A percentile compares a stretch with the other conserved stretches of the same genome.
These are phyloP conservation scores for Veloboletus limbatus DNA, from an alignment of 1,284 basidiomycete genomes.

Conservation along the genomic window DNA sequence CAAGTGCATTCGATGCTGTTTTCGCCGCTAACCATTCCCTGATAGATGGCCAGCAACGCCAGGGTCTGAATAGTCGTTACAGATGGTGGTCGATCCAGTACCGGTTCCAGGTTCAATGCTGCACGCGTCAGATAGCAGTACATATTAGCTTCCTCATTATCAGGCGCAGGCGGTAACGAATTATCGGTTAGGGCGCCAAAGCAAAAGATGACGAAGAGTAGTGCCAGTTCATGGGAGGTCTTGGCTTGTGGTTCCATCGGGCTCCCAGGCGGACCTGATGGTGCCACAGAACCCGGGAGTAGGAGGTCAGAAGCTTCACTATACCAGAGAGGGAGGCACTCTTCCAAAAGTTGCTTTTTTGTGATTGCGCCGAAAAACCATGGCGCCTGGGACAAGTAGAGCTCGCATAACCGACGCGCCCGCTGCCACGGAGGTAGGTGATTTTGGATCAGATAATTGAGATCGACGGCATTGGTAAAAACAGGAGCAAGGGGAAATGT, in stretches of 20 bases:
- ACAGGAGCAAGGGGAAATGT: conserved; percentile 52
- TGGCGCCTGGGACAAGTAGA: conserved; percentile 69
- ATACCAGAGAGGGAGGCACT: conserved; percentile 66
- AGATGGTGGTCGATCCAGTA: conserved; percentile 62
- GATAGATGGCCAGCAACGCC: conserved; percentile 65
- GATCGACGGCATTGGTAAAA: conserved; percentile 36
- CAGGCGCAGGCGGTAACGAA: conserved; percentile 47
- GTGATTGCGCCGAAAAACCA: conserved; percentile 76
- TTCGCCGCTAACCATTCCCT: conserved; percentile 55
- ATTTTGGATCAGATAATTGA: conserved; percentile 44
- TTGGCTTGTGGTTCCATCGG: conserved; percentile 19
- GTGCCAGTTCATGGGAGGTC: conserved; percentile 54
- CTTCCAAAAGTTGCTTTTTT: conserved; percentile 55
- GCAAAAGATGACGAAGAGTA: conserved; percentile 56
- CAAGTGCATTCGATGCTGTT: conserved; percentile 61
- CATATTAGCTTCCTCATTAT: conserved; percentile 48
- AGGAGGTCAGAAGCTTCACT: conserved; percentile 42
- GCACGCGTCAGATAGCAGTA: conserved; percentile 58
- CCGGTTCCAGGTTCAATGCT: conserved; percentile 60
- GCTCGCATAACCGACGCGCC: conserved; percentile 50
- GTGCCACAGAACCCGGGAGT: conserved; percentile 27
- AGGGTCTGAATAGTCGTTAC: conserved; percentile 67
- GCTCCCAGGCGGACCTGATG: conserved; percentile 1
- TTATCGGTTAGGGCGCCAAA: conserved; percentile 57
- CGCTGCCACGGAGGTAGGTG: conserved; percentile 59